Percentiles rank a stretch among this genome's conserved stretches.
These are phyloP conservation scores for Coprinellus micaceus DNA, from an alignment of 768 basidiomycete species.

Conservation along the genomic window DNA sequence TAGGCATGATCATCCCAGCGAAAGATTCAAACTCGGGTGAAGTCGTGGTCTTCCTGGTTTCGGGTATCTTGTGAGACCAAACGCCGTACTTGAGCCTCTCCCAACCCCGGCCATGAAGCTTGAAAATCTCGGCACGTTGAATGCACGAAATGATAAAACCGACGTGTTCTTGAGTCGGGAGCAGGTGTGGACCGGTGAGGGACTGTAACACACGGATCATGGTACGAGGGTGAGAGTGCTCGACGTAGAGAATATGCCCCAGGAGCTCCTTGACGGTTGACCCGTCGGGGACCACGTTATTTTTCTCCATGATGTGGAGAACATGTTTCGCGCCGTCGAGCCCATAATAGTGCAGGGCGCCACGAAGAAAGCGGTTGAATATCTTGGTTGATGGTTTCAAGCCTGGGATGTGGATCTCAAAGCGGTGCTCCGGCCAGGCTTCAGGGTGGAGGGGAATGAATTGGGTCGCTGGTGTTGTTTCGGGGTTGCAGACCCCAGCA, in stretches of 20 bases:
- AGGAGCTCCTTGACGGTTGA: constrained; percentile 56
- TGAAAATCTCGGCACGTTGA: constrained; percentile 49
- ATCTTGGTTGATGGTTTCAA: constrained; percentile 42
- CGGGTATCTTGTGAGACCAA: neutral
- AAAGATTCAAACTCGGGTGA: constrained; percentile 57
- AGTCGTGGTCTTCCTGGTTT: constrained; percentile 4
- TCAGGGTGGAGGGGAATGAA: constrained; percentile 18
- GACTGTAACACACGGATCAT: constrained; percentile 46
- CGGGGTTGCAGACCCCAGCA: constrained; percentile 38
- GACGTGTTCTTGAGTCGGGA: constrained; percentile 53
- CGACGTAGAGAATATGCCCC: constrained; percentile 42
- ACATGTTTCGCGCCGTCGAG: constrained; percentile 44
- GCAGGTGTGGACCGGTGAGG: constrained; percentile 37
- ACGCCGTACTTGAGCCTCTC: constrained; percentile 24
- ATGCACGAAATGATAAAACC: constrained; percentile 52
- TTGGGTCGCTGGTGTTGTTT: constrained; percentile 23
- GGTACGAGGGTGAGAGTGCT: constrained; percentile 40
- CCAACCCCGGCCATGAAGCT: constrained; percentile 46
- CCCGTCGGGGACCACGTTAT: constrained; percentile 47
- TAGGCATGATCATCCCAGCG: constrained; percentile 39
- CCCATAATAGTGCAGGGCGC: constrained; percentile 46
- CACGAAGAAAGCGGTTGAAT: constrained; percentile 60
- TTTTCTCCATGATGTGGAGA: constrained; percentile 52
- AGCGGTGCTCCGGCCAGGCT: constrained; percentile 5
- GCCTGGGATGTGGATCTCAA: constrained; percentile 19